phyloP scores from a whole-genome alignment of 23 red algal genomes.

The Pyropia yezoensis region DNA sequence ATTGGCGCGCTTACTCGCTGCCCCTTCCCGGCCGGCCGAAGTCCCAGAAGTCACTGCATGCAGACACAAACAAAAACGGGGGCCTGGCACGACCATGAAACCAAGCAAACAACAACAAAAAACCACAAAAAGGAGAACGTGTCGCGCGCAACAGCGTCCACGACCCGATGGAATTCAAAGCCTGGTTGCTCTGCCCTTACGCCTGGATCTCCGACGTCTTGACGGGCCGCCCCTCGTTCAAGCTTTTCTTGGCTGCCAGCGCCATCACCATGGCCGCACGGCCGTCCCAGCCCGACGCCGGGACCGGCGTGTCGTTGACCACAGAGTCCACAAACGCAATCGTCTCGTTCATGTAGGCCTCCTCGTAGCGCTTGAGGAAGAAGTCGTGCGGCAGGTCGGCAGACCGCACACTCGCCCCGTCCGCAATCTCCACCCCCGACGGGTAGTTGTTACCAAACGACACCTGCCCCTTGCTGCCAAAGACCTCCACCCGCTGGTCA shows the following conservation, averaged over 20 bases:
- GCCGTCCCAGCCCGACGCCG: conserved; percentile 74
- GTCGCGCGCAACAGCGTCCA: background rate
- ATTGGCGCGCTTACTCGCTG: no score
- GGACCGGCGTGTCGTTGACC: conserved; percentile 50
- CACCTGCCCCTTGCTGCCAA: conserved; percentile 80
- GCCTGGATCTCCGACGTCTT: conserved; percentile 70
- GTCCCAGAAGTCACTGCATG: background rate
- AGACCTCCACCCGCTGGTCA: conserved; percentile 97
- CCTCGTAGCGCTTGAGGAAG: conserved; percentile 93
- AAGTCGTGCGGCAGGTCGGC: conserved; percentile 77
- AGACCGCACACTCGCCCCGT: conserved; percentile 20
- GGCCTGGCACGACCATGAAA: background rate
- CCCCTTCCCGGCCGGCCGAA: no score
- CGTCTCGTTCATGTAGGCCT: conserved; percentile 82
- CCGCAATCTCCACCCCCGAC: conserved; percentile 45
- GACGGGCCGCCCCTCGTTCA: conserved; percentile 70
- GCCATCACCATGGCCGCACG: conserved; percentile 85
- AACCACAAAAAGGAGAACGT: background rate
- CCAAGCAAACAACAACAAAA: conserved; percentile 7
- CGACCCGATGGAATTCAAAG: background rate
- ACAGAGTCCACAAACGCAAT: conserved; percentile 83
- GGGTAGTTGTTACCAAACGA: conserved; percentile 79
- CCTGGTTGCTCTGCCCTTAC: background rate
- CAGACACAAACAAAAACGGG: background rate
- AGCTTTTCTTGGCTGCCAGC: conserved; percentile 74